phyloP scores from a whole-genome alignment of 495 filamentous ascomycete genomes.

The Penicillium simplicissimum region DNA sequence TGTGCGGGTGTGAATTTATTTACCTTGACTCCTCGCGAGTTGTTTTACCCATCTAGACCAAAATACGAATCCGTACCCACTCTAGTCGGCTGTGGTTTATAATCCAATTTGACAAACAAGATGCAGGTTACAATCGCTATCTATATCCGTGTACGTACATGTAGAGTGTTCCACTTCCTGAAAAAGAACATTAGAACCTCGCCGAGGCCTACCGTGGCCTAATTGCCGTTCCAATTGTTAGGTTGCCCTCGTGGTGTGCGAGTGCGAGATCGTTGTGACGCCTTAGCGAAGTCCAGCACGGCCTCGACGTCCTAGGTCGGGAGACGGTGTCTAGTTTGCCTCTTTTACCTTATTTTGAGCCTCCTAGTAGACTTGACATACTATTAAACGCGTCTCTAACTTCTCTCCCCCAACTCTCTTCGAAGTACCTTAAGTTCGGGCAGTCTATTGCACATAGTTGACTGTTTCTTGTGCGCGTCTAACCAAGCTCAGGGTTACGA shows the following conservation, averaged over 20 bases:
- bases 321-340: conserved; percentile 29
- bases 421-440: conserved; percentile 13
- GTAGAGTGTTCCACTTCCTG: neutral
- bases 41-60: too few species aligned
- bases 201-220: conserved; percentile 31
- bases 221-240: conserved; percentile 24
- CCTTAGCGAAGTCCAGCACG: conserved; percentile 34
- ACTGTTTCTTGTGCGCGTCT: conserved; percentile 23
- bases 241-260: conserved; percentile 32
- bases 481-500: too few species aligned
- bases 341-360: conserved; percentile 27
- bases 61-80: too few species aligned
- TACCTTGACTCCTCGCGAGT: too few species aligned
- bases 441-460: conserved; percentile 22
- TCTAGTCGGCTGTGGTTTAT: too few species aligned
- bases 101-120: too few species aligned
- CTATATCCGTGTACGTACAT: neutral
- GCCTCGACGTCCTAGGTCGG: conserved; percentile 24
- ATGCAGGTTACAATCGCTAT: neutral
- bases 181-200: conserved; percentile 31
- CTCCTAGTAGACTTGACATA: conserved; percentile 30
- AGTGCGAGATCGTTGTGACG: conserved; percentile 32
- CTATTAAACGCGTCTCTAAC: conserved; percentile 26
- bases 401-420: conserved; percentile 17
- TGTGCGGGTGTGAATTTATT: too few species aligned